phyloP scores from a whole-genome alignment of 2,329 filamentous ascomycete species.

The Beauveria sp. region DNA sequence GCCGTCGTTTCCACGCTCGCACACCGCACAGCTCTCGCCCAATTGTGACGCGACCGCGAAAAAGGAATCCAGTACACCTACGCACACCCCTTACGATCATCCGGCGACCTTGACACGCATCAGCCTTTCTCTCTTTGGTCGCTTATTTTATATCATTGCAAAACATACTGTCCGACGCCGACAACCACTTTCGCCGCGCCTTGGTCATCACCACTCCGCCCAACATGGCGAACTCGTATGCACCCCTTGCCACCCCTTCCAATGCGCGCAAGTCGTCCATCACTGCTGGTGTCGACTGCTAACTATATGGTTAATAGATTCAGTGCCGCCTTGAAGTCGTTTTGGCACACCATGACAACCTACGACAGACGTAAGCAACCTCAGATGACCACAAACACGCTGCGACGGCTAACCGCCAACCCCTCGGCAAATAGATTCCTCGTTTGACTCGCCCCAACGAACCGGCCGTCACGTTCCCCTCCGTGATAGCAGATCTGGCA shows the following conservation, averaged over 20 bases:
- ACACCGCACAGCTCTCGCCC: not conserved
- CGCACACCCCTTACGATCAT: not conserved
- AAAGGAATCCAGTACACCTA: not conserved
- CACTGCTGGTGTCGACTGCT: not conserved
- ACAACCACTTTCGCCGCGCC: not conserved
- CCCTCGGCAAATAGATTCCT: slow-evolving; percentile 59
- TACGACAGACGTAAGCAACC: slow-evolving; percentile 55
- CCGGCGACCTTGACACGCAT: not conserved
- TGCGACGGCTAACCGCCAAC: slow-evolving; percentile 13
- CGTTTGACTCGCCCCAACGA: slow-evolving; percentile 86
- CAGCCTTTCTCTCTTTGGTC: not conserved
- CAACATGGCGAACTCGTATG: slow-evolving; percentile 12
- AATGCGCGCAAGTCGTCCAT: not conserved
- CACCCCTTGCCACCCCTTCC: not conserved
- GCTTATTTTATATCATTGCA: not conserved
- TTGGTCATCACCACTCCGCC: not conserved
- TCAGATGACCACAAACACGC: not conserved
- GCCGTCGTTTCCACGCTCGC: not conserved
- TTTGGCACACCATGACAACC: slow-evolving; percentile 89
- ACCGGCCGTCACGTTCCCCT: slow-evolving; percentile 86
- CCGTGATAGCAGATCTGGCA: slow-evolving; percentile 70
- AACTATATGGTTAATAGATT: slow-evolving; percentile 38
- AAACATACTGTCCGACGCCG: not conserved
- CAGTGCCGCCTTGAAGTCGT: slow-evolving; percentile 69
- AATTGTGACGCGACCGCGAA: slow-evolving; percentile 12